Evolutionary conservation across 2,329 filamentous ascomycete species (phyloP).

Genomic region (Verticillium dahliae): DNA sequence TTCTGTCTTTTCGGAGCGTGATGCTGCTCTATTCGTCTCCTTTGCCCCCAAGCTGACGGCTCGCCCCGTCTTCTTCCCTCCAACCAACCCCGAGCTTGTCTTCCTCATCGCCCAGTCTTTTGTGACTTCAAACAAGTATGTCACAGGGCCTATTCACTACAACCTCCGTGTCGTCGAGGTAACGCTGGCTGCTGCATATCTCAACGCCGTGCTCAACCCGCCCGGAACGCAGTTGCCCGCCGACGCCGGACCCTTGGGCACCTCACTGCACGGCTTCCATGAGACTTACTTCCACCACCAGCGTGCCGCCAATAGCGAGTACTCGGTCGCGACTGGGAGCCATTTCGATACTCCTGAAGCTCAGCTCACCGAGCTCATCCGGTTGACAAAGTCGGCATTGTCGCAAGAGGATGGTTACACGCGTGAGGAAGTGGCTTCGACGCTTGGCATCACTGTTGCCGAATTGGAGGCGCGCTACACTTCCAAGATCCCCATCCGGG

Average conservation of each 20-base stretch:
- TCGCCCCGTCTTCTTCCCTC: conserved; percentile 73
- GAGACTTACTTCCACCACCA: conserved; percentile 64
- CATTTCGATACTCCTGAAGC: conserved; percentile 40
- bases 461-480: conserved; percentile 75
- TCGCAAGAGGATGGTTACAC: conserved; percentile 80
- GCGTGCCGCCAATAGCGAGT: conserved; percentile 23
- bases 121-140: conserved; percentile 88
- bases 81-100: conserved; percentile 72
- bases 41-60: conserved; percentile 77
- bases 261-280: conserved; percentile 82
- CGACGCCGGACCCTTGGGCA: conserved; percentile 76
- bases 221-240: conserved; percentile 56
- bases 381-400: conserved; percentile 64
- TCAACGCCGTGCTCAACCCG: conserved; percentile 52
- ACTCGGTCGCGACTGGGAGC: conserved; percentile 12
- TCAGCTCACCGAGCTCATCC: conserved; percentile 69
- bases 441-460: conserved; percentile 61
- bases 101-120: conserved; percentile 95
- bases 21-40: conserved; percentile 81
- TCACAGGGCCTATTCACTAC: conserved; percentile 89
- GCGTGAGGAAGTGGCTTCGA: conserved; percentile 70
- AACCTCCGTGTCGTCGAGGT: conserved; percentile 96
- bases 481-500: conserved; percentile 81
- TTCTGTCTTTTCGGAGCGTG: conserved; percentile 84
- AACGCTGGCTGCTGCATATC: conserved; percentile 72